Conservation (phyloP, 1,284 basidiomycete genomes). For the Rhodotorula sp. region DNA sequence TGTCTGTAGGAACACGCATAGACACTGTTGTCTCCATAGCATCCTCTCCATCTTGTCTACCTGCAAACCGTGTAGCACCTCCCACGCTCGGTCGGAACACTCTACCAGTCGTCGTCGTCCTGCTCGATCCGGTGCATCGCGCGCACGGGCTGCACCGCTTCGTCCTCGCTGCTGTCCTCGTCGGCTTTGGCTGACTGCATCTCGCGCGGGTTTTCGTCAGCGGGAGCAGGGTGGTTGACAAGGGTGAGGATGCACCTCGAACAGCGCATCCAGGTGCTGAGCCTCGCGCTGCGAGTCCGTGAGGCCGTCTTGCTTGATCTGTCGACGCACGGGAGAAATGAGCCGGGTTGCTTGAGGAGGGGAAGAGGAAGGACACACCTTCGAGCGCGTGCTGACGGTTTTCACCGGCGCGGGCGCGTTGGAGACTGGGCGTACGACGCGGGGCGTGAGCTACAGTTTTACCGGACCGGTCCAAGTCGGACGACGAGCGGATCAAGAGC, state of each 20-base stretch:
- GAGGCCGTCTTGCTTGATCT: slow-evolving; percentile 36
- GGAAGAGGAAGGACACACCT: slow-evolving; percentile 13
- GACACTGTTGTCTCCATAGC: not conserved
- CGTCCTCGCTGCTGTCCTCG: slow-evolving; percentile 30
- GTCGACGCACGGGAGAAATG: not conserved
- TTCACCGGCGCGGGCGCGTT: slow-evolving; percentile 28
- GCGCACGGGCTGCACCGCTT: slow-evolving; percentile 10
- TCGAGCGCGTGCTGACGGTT: slow-evolving; percentile 24
- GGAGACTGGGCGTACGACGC: slow-evolving; percentile 15
- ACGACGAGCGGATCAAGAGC: not conserved
- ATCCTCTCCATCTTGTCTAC: too few relatives aligned
- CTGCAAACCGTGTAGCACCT: not conserved
- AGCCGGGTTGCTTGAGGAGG: not conserved
- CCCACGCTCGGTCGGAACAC: not conserved
- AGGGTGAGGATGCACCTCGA: slow-evolving; percentile 17
- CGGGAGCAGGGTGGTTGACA: not conserved
- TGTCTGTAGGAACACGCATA: not conserved
- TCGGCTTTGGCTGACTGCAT: slow-evolving; percentile 10
- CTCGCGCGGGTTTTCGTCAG: too few relatives aligned
- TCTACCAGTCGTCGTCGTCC: slow-evolving; percentile 34
- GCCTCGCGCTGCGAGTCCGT: slow-evolving; percentile 43
- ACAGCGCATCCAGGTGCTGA: slow-evolving; percentile 42
- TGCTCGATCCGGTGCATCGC: slow-evolving; percentile 28
- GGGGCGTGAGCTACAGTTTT: not conserved
- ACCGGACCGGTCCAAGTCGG: not conserved